Conservation (phyloP, 2,329 filamentous ascomycete species). For the Hymenoscyphus scutula region DNA sequence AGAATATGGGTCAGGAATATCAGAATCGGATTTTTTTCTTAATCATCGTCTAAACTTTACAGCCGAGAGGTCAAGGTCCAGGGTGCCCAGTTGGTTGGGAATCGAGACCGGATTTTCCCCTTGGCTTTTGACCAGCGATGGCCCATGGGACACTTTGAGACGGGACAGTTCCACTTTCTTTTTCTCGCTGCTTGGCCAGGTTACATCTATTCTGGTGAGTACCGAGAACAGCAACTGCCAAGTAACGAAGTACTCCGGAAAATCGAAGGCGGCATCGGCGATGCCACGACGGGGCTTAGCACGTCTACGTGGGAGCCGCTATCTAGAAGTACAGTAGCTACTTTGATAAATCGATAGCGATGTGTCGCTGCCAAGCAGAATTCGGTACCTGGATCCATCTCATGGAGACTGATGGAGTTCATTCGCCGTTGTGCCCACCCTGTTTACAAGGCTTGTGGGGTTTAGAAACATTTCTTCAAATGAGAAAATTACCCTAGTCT, state of each 20-base stretch:
- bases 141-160: not conserved
- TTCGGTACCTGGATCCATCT: not conserved
- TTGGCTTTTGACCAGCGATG: not conserved
- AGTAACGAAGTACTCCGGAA: no score
- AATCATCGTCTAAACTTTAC: not conserved
- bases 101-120: not conserved
- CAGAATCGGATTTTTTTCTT: not conserved
- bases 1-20: not conserved
- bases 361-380: not conserved
- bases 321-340: no score
- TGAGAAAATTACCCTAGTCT: not conserved
- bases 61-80: not conserved
- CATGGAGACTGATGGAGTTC: not conserved
- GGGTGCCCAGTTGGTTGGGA: not conserved
- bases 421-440: no score
- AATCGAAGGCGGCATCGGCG: not conserved
- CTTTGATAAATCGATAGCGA: not conserved
- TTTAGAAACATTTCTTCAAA: not conserved
- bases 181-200: not conserved
- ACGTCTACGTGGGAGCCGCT: not conserved
- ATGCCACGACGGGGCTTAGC: not conserved
- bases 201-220: conserved; percentile 1
- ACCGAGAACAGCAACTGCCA: conserved; percentile 2
- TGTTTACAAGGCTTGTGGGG: not conserved
- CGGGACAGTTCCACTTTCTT: not conserved